These are phyloP conservation scores for Globisporangium acanthophoron DNA, from an alignment of 352 stramenopile species.

Conservation along the genomic window DNA sequence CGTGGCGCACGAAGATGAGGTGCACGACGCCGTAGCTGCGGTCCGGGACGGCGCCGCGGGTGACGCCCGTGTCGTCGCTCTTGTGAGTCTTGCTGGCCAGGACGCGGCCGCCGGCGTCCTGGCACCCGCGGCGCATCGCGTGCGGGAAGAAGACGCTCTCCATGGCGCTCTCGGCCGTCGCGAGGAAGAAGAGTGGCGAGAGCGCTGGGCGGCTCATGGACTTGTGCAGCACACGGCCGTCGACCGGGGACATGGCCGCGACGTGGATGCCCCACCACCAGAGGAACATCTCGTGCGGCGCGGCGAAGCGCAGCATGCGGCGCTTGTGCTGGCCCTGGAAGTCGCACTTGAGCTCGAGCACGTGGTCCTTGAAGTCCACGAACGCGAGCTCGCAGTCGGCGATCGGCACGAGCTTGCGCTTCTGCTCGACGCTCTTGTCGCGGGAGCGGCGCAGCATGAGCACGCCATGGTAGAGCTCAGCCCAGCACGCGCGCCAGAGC, in stretches of 20 bases:
- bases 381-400: slow-evolving; percentile 37
- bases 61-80: not conserved
- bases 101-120: not conserved
- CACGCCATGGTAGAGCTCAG: slow-evolving; percentile 65
- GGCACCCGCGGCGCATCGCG: slow-evolving; percentile 14
- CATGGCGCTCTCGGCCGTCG: slow-evolving; percentile 33
- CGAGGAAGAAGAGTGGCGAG: slow-evolving; percentile 45
- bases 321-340: slow-evolving; percentile 47
- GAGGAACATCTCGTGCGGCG: slow-evolving; percentile 56
- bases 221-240: slow-evolving; percentile 40
- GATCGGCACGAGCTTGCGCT: slow-evolving; percentile 50
- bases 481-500: slow-evolving; percentile 51
- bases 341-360: slow-evolving; percentile 53
- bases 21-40: slow-evolving; percentile 37
- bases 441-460: slow-evolving; percentile 53
- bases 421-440: slow-evolving; percentile 43
- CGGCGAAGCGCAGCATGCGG: slow-evolving; percentile 39
- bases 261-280: slow-evolving; percentile 80
- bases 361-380: slow-evolving; percentile 39
- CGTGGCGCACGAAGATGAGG: slow-evolving; percentile 69
- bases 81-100: not conserved
- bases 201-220: slow-evolving; percentile 37
- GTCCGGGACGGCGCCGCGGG: slow-evolving; percentile 7
- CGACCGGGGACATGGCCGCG: slow-evolving; percentile 35
- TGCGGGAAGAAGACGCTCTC: slow-evolving; percentile 64